phyloP scores from a whole-genome alignment of 495 filamentous ascomycete species.

The Tetracladium marchalianum region DNA sequence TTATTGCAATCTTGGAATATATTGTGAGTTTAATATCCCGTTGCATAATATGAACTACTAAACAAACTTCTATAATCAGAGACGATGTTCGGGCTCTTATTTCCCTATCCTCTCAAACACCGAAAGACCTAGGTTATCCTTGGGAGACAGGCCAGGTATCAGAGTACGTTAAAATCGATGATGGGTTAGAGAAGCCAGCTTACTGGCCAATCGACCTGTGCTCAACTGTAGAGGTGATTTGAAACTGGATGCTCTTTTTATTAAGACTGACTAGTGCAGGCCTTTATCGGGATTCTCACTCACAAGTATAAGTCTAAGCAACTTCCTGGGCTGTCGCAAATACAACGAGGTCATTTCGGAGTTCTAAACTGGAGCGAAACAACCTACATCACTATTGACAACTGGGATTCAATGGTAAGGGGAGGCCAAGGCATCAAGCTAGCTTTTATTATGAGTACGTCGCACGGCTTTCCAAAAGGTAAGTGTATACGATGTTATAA shows the following conservation, averaged over 20 bases:
- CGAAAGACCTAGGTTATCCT: neutral
- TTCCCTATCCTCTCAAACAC: neutral
- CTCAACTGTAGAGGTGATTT: slow-evolving; percentile 1
- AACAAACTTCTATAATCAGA: neutral
- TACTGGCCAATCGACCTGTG: slow-evolving; percentile 1
- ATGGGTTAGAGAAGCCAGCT: slow-evolving; percentile 1
- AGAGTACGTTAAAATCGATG: slow-evolving; percentile 1
- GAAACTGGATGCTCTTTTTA: neutral
- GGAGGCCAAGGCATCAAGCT: neutral
- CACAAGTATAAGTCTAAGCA: too few relatives aligned
- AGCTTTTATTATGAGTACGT: slow-evolving; percentile 3
- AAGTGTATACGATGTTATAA: slow-evolving; percentile 4
- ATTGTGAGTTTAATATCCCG: slow-evolving; percentile 1
- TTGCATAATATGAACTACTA: neutral
- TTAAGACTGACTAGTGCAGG: too few relatives aligned
- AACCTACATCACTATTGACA: too few relatives aligned
- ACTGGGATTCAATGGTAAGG: neutral
- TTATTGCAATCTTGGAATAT: neutral
- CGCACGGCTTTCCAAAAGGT: neutral
- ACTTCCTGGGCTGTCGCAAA: too few relatives aligned
- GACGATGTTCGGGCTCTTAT: slow-evolving; percentile 1
- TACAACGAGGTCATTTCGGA: too few relatives aligned
- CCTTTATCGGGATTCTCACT: too few relatives aligned
- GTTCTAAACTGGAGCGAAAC: too few relatives aligned
- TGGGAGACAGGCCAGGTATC: slow-evolving; percentile 1